These are phyloP conservation scores for Rossbeevera mucosa DNA, from an alignment of 768 basidiomycete genomes.

Conservation along the genomic window DNA sequence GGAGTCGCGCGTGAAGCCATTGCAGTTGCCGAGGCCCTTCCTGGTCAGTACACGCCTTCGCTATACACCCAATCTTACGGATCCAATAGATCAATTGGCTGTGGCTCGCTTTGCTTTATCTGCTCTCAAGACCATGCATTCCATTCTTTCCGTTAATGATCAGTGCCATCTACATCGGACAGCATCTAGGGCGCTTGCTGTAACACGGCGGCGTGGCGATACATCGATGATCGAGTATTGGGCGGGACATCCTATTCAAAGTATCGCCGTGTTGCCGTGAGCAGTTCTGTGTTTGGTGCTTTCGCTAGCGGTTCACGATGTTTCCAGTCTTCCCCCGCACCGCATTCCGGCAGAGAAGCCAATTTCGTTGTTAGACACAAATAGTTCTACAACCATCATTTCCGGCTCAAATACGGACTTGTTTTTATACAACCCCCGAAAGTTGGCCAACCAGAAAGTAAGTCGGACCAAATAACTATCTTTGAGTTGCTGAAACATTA, in stretches of 20 bases:
- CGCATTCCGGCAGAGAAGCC: constrained; percentile 74
- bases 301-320: constrained; percentile 2
- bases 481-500: not conserved
- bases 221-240: constrained; percentile 74
- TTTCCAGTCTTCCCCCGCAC: constrained; percentile 59
- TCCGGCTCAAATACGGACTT: constrained; percentile 64
- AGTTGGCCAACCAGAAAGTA: constrained; percentile 54
- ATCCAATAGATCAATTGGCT: constrained; percentile 64
- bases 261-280: constrained; percentile 77
- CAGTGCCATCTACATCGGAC: constrained; percentile 77
- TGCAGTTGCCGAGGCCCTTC: constrained; percentile 84
- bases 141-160: constrained; percentile 65
- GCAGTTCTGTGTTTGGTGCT: constrained; percentile 7
- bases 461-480: constrained; percentile 11
- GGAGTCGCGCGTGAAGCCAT: constrained; percentile 92
- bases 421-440: constrained; percentile 91
- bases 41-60: constrained; percentile 50
- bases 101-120: constrained; percentile 91
- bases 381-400: constrained; percentile 41
- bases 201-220: constrained; percentile 75
- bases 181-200: constrained; percentile 65
- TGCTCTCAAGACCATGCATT: constrained; percentile 68
- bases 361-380: constrained; percentile 46
- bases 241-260: constrained; percentile 76
- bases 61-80: constrained; percentile 1